Conservation (phyloP, 169 alveolate species). For the Toxoplasma gondii region DNA sequence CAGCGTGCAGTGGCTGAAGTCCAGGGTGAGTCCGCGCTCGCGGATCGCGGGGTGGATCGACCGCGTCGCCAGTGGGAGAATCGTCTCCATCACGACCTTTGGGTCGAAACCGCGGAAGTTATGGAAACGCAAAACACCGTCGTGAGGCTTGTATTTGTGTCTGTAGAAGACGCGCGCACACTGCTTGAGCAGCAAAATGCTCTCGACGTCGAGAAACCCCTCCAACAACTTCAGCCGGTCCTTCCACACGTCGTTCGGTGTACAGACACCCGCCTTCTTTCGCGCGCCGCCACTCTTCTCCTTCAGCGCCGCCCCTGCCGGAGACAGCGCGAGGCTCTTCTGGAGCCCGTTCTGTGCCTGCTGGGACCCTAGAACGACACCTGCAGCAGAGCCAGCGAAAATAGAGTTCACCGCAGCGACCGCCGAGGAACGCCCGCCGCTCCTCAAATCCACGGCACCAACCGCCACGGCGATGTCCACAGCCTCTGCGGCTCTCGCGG, state of each 20-base stretch:
- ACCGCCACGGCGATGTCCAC: conserved; percentile 41
- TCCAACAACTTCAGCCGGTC: conserved; percentile 59
- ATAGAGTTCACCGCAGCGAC: not conserved
- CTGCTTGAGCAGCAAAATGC: conserved; percentile 67
- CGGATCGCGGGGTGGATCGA: conserved; percentile 67
- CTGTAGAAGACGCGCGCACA: conserved; percentile 62
- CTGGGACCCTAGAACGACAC: no score
- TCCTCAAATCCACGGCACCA: conserved; percentile 8
- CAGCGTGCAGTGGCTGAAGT: conserved; percentile 82
- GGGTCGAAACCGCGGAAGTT: conserved; percentile 71
- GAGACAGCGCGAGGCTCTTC: not conserved
- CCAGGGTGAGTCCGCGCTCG: conserved; percentile 72
- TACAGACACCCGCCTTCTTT: not conserved
- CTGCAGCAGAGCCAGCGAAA: no score
- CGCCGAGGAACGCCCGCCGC: not conserved
- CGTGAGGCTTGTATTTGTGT: conserved; percentile 69
- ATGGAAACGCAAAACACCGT: conserved; percentile 60
- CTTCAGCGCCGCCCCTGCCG: not conserved
- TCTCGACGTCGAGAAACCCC: conserved; percentile 68
- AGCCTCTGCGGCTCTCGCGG: conserved; percentile 21
- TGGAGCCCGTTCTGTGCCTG: not conserved
- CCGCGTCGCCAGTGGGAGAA: conserved; percentile 68
- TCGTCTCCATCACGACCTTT: conserved; percentile 66
- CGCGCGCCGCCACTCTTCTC: not conserved
- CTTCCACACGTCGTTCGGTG: conserved; percentile 68